Evolutionary conservation across 768 basidiomycete genomes (phyloP).

Genomic region (Rhizopogon rudus): DNA sequence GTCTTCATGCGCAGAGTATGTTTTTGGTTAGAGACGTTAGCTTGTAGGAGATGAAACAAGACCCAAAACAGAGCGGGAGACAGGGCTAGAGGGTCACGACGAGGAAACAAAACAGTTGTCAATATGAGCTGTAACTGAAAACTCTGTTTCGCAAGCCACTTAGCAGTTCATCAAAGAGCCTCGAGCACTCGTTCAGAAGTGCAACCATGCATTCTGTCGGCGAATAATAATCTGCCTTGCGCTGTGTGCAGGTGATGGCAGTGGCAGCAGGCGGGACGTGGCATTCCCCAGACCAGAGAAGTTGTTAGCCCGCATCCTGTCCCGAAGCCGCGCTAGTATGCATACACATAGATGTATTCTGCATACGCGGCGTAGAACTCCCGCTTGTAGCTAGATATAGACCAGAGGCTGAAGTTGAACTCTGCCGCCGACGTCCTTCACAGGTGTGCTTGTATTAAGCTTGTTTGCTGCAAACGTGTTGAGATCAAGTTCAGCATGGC

Average conservation of each 20-base stretch:
- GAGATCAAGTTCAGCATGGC: slow-evolving; percentile 50
- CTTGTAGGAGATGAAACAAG: no score
- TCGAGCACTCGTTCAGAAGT: slow-evolving; percentile 54
- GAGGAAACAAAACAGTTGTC: no score
- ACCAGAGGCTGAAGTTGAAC: neutral
- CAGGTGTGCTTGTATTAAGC: slow-evolving; percentile 24
- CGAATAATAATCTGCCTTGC: slow-evolving; percentile 24
- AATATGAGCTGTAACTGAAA: no score
- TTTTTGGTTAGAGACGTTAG: no score
- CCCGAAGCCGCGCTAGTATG: neutral
- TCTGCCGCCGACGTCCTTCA: slow-evolving; percentile 12
- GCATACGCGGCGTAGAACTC: neutral
- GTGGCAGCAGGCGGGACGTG: neutral
- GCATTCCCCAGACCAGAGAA: neutral
- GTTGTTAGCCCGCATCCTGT: neutral
- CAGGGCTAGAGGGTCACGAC: no score
- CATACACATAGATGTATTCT: neutral
- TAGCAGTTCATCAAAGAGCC: slow-evolving; percentile 44
- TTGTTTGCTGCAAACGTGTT: slow-evolving; percentile 39
- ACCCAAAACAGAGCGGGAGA: no score
- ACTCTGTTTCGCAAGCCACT: no score
- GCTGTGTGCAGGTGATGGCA: neutral
- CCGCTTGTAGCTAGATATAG: neutral
- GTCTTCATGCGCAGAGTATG: no score
- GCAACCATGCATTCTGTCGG: slow-evolving; percentile 42